Evolutionary conservation across 225 moss, liverwort and hornwort genomes (phyloP), one percentile per base, ranked within the genome.

Genomic region (Anthoceros angustus): DNA sequence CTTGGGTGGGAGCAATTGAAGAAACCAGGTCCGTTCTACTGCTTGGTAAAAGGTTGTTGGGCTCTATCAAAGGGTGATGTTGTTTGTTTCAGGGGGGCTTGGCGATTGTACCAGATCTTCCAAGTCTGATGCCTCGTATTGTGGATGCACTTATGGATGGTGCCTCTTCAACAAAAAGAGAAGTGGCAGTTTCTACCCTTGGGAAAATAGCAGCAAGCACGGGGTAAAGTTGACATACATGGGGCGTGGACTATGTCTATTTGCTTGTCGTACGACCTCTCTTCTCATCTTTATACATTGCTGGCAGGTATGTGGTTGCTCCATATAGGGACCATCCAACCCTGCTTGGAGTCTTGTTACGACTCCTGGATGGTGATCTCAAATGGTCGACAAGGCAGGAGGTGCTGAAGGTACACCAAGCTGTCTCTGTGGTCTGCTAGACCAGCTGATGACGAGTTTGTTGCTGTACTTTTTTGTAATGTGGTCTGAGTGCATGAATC

Each of bases 161-260:
- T 77, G 80, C 88, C 66, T 87, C 92, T 75, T 77, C 77, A 67
- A 85, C 72, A 75, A 98, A 98, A 80, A 83, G 86, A 68, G 92
- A 98, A 83, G 92, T 98, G 68, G 92, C 92, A 45, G 92, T 98
- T 67, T 80, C 89, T 42, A 98, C 98, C 42, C 63, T 98, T 63
- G 98, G 98, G 64, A 87, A 92, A 74, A 87, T 98, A 66, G 92
- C 92, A 67, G 88, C 88, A 77, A 92, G 88, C 76, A 98, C 98
- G 39, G 98, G 98, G 98, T 98, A 74, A 76, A 81, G 63, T 9
- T 15, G 39, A 25, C 18, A 9, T 26, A 41, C 41, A 39, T 11
- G 20, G 20, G 21, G 26, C n/a, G 5, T 23, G 55, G 23, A 16
- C 5, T 60, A 64, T 20, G 63, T 20, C 32, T 4, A 64, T 64